Base-by-base conservation (phyloP, 1,284 basidiomycete species). In the Mrakiaceae sp. region DNA sequence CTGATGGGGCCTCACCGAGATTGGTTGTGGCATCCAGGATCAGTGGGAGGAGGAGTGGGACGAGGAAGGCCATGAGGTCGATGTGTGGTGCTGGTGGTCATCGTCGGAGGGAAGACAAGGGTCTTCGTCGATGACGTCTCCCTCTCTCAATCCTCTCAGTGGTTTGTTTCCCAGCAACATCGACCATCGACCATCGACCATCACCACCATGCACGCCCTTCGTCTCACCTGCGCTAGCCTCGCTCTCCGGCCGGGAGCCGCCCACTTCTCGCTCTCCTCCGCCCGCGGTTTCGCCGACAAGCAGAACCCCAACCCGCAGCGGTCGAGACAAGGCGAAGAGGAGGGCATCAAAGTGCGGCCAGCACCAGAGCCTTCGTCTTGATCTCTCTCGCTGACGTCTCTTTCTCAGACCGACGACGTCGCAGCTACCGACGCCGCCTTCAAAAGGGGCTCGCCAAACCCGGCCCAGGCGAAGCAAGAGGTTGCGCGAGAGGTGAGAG, bases 1-100 rank as follows among this genome's bases (percentile, higher is more conserved):
- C 27, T 27, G 27, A 27, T 27, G 27, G 27, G 43, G 12, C 58
- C 70, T 64, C 40, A 71, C 71, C 72, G 48, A 73, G 67, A 62
- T 73, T 73, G 11, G 70, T 65, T 6, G 69, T 68, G 2, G 69
- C 70, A 54, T 71, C 69, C 27, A 71, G 57, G 27, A 73, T 64
- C 46, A 68, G 58, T 1, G 72, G 72, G 0, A 71, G 62, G 16
- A 72, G 58, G 27, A 73, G 67, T 0, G 72, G 72, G 14, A 73
- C 65, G 49, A 71, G 66, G 60, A 70, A 64, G 10, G 71, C 67
- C 70, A 71, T 71, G 10, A 49, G 40, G 46, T 14, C 42, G 3
- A 2, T 27, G 27, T 27, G 27, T 27, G 27, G 27, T 27, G 27
- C 27, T 27, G 27, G 27, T 27, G 27, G 27, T 27, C 27, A 27